Base-by-base conservation (phyloP, 164 flowering plant species). In the Piper betle region DNA sequence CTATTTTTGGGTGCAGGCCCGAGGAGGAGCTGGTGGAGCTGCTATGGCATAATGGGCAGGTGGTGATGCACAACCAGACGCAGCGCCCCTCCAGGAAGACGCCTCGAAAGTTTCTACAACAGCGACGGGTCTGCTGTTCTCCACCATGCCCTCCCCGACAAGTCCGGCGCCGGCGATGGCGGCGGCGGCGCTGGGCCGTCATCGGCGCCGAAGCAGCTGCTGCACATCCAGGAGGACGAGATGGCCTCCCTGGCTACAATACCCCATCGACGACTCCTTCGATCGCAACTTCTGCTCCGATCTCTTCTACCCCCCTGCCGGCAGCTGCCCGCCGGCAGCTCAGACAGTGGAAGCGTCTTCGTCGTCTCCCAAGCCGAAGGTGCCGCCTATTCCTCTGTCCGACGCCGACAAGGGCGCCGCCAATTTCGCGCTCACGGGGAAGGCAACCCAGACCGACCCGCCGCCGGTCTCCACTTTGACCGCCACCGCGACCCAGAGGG, bases 241-340 rank as follows among this genome's bases (percentile, higher is more conserved):
- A 87, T 92, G 98, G 84, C 87, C 13, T 78, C 95, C 95, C 0
- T 92, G 93, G 96, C 79, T 92, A 41, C 92, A 91, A 59, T 82
- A 80, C 55, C 84, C 89, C 9, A 75, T 84, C 20, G 82, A 80
- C 17, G 80, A 79, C 53, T 39, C 74, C 17, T 73, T 77, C 59
- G 81, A 74, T 37, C 65, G 68, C 15, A 74, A 76, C 53, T 75
- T 82, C 73, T 75, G 74, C 62, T 52, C 78, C 68, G 87, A 81
- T 62, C 74, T 86, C 55, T 71, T 63, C 55, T 64, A 71, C 46
- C 57, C 33, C 33, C 33, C 33, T 2, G 1, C 33, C 33, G 33
- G 33, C 33, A 25, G 33, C 33, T 25, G 33, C 33, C 33, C 39
- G 19, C 52, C 62, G 13, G 69, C 53, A 11, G 67, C 56, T 16